A percentile compares a stretch with the other conserved stretches of the same genome.
These are phyloP conservation scores for Lathyrus oleraceus DNA, from an alignment of 306 rosid species.

Conservation along the genomic window DNA sequence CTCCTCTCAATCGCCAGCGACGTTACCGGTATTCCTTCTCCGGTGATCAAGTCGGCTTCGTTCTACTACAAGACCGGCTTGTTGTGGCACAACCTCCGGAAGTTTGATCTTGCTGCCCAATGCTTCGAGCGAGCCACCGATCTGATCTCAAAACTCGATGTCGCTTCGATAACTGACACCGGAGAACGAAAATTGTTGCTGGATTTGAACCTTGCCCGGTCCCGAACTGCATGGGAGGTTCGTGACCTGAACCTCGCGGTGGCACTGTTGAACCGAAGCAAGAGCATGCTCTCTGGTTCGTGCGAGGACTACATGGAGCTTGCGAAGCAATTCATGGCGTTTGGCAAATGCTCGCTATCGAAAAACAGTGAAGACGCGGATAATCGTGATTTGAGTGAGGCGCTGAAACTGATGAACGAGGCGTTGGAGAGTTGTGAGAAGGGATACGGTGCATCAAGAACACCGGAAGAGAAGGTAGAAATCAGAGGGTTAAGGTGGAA, in stretches of 20 bases:
- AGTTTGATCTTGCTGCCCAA: constrained; percentile 77
- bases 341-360: constrained; percentile 62
- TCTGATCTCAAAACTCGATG: constrained; percentile 54
- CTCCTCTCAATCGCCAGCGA: constrained; percentile 55
- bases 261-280: constrained; percentile 74
- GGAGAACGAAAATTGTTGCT: constrained; percentile 62
- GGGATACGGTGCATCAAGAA: constrained; percentile 56
- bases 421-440: constrained; percentile 78
- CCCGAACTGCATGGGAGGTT: constrained; percentile 82
- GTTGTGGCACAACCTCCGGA: constrained; percentile 67
- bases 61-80: constrained; percentile 80
- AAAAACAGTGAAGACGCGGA: not conserved
- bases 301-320: constrained; percentile 59
- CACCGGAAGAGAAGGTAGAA: constrained; percentile 54
- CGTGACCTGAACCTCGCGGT: constrained; percentile 66
- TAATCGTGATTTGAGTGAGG: constrained; percentile 46
- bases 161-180: constrained; percentile 34
- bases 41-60: constrained; percentile 62
- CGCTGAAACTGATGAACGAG: constrained; percentile 83
- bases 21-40: constrained; percentile 65
- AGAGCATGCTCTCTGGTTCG: constrained; percentile 59
- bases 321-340: constrained; percentile 59
- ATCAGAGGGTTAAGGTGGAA: constrained; percentile 62
- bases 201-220: constrained; percentile 75
- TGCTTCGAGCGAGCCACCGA: constrained; percentile 90